Evolutionary conservation across 2,329 filamentous ascomycete genomes (phyloP).

Genomic region (Arthrocladium fulminans): DNA sequence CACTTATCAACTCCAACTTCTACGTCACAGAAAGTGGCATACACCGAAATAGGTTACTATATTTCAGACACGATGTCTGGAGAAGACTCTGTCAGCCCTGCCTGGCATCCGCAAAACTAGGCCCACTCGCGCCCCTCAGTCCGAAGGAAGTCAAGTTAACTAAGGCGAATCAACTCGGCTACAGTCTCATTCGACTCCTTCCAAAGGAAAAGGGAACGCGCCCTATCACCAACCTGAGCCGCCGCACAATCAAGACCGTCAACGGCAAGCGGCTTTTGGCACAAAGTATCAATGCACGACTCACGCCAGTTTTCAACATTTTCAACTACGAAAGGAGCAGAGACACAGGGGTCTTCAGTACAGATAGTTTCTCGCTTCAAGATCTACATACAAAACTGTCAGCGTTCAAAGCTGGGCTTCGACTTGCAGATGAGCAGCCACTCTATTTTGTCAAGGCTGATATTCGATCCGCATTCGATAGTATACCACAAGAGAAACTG

Average conservation of each 20-base stretch:
- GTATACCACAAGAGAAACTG: constrained; percentile 73
- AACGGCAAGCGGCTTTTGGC: constrained; percentile 49
- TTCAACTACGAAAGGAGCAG: constrained; percentile 64
- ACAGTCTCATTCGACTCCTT: constrained; percentile 68
- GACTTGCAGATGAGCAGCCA: constrained; percentile 15
- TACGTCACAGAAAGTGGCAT: constrained; percentile 85
- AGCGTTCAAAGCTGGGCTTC: constrained; percentile 51
- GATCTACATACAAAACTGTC: constrained; percentile 71
- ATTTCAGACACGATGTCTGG: constrained; percentile 93
- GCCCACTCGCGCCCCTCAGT: constrained; percentile 72
- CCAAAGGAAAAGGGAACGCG: constrained; percentile 71
- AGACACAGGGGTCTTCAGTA: constrained; percentile 58
- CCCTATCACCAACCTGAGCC: constrained; percentile 78
- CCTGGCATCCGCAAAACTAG: constrained; percentile 55
- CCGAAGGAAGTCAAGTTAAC: constrained; percentile 49
- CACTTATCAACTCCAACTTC: constrained; percentile 77
- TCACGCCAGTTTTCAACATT: constrained; percentile 66
- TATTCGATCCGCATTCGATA: constrained; percentile 88
- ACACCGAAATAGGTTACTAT: constrained; percentile 75
- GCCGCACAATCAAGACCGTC: constrained; percentile 47
- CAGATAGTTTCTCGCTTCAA: constrained; percentile 69
- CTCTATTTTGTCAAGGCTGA: constrained; percentile 91
- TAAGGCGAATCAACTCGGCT: constrained; percentile 58
- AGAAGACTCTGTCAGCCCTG: constrained; percentile 64
- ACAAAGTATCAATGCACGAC: constrained; percentile 58